Conservation (phyloP, 306 rosid genomes). For the Fragaria iinumae region DNA sequence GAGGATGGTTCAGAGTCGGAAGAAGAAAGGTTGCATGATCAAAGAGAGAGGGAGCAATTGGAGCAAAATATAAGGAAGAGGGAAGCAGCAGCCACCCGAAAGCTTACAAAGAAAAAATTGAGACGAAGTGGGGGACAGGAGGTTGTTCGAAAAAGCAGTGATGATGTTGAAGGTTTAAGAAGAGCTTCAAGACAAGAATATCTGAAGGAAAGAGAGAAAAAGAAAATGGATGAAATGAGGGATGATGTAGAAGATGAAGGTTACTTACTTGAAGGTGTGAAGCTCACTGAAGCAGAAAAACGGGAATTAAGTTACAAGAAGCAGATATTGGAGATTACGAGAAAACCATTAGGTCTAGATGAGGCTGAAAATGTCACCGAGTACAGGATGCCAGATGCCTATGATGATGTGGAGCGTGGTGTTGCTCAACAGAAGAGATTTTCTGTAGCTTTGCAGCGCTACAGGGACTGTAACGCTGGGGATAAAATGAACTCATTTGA, state of each 20-base stretch:
- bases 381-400: slow-evolving; percentile 90
- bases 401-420: slow-evolving; percentile 72
- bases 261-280: slow-evolving; percentile 68
- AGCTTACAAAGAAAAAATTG: slow-evolving; percentile 62
- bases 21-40: slow-evolving; percentile 79
- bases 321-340: slow-evolving; percentile 72
- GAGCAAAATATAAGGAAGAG: slow-evolving; percentile 66
- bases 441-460: slow-evolving; percentile 64
- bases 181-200: slow-evolving; percentile 80
- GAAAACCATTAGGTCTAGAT: slow-evolving; percentile 52
- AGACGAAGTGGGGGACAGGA: slow-evolving; percentile 68
- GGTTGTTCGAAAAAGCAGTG: slow-evolving; percentile 64
- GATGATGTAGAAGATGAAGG: slow-evolving; percentile 88
- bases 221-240: slow-evolving; percentile 77
- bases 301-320: slow-evolving; percentile 66
- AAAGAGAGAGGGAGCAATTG: slow-evolving; percentile 75
- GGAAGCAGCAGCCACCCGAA: slow-evolving; percentile 69
- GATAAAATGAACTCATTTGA: slow-evolving; percentile 80
- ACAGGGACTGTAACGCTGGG: slow-evolving; percentile 57
- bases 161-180: slow-evolving; percentile 52
- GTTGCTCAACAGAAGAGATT: slow-evolving; percentile 77
- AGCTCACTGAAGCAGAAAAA: slow-evolving; percentile 65
- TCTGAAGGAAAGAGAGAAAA: slow-evolving; percentile 78
- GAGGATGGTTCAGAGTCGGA: slow-evolving; percentile 65
- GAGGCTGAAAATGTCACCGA: slow-evolving; percentile 57